Evolutionary conservation across 345 rosid species (phyloP).

Genomic region (Lepidium didymum): DNA sequence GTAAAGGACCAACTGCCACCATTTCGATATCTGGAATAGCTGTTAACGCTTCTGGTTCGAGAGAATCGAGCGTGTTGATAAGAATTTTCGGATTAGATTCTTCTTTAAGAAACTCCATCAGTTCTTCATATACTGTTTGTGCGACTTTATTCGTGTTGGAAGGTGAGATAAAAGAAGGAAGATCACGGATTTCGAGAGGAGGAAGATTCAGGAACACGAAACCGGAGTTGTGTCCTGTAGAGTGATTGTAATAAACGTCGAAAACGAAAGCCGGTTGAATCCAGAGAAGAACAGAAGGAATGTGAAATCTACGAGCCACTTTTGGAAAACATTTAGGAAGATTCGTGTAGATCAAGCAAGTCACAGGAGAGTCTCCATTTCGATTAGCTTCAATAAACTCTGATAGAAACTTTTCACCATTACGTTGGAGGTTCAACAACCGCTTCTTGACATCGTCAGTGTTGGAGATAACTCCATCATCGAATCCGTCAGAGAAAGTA

Average conservation of each 20-base stretch:
- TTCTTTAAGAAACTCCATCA: constrained; percentile 16
- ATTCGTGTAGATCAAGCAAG: constrained; percentile 24
- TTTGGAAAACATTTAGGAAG: constrained; percentile 40
- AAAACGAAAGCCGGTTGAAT: constrained; percentile 54
- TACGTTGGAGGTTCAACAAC: constrained; percentile 15
- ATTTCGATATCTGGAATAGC: background rate
- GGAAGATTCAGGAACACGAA: constrained; percentile 26
- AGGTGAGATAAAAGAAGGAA: constrained; percentile 42
- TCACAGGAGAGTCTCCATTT: background rate
- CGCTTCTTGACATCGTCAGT: constrained; percentile 2
- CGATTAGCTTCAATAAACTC: constrained; percentile 15
- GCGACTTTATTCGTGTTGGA: background rate
- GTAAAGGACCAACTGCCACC: constrained; percentile 26
- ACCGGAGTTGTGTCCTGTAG: constrained; percentile 23
- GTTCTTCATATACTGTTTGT: background rate
- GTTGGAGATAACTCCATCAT: constrained; percentile 34
- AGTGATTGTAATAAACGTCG: constrained; percentile 41
- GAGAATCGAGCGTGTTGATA: constrained; percentile 33
- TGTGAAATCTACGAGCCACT: constrained; percentile 32
- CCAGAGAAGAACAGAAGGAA: constrained; percentile 47
- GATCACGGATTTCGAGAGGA: constrained; percentile 17
- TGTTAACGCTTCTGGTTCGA: constrained; percentile 28
- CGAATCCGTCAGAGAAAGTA: constrained; percentile 53
- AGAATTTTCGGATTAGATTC: constrained; percentile 26
- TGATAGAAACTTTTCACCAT: background rate